Evolutionary conservation across 208 protist genomes (phyloP), one percentile per base, ranked within the genome.

Genomic region (Trypanosoma conorhini): DNA sequence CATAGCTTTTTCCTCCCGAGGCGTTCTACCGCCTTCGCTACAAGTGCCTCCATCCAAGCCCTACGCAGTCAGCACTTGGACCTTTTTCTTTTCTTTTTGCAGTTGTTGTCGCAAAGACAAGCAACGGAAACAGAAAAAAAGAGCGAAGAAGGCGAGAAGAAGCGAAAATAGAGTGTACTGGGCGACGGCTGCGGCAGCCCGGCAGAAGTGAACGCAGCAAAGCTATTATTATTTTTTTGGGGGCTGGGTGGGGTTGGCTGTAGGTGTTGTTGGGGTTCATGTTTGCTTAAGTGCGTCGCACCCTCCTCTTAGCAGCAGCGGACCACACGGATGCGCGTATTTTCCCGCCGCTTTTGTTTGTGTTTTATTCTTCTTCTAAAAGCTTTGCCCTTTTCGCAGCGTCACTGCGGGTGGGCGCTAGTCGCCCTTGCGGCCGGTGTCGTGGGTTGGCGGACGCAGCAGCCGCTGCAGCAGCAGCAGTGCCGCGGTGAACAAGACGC

Each of bases 1-100:
- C 91, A 94, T 28, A 96, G 56, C 21, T 83, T 77, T 30, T 91
- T 89, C 56, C 76, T 76, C 10, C 88, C 86, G 13, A 93, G 65
- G 4, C 88, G 86, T 68, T 90, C 84, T 15, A 87, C 63, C 3
- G 72, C 86, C 64, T 94, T 96, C 21, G 54, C 21, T 55, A 86
- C 52, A 24, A 91, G 81, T 10, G 59, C 48, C 42, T 77, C 64
- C 72, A 74, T 74, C 22, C 40, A n/a, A 17, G 50, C 33, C n/a
- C 42, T 21, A 62, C 33, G 22, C 15, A 30, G n/a, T 4, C 35
- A 33, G 54, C 26, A 35, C 35, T 60, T 19, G 31, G 17, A 21
- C 22, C 33, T 26, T 63, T n/a, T n/a, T n/a, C n/a, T n/a, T n/a
- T n/a, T n/a, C n/a, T n/a, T n/a, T n/a, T n/a, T n/a, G n/a, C n/a